These are phyloP conservation scores for Dryadomyces sulphureus DNA, from an alignment of 2,329 filamentous ascomycete genomes.

Conservation along the genomic window DNA sequence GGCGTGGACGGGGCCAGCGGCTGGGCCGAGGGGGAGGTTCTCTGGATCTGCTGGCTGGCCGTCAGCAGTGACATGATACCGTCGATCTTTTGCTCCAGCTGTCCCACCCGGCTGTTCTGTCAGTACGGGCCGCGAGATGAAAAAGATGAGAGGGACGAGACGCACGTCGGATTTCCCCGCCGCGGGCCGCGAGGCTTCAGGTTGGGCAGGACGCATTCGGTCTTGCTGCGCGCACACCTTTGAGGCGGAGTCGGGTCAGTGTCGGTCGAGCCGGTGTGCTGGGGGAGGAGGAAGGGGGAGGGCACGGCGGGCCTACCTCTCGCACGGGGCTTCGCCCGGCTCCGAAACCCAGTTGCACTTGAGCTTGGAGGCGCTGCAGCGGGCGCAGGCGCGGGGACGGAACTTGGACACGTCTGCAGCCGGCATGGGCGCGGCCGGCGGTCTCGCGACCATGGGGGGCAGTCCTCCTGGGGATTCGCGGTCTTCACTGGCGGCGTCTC, in stretches of 20 bases:
- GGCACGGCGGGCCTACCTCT: conserved; percentile 5
- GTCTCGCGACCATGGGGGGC: not conserved
- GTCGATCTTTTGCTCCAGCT: conserved; percentile 24
- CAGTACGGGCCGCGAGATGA: not conserved
- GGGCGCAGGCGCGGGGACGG: conserved; percentile 17
- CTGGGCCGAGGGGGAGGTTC: not conserved
- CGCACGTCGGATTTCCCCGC: conserved; percentile 11
- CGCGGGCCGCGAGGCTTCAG: conserved; percentile 12
- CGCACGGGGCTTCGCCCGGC: conserved; percentile 12
- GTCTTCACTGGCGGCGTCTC: too few species aligned
- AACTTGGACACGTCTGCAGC: conserved; percentile 7
- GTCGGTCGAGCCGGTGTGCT: too few species aligned
- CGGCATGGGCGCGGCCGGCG: not conserved
- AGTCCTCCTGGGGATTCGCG: not conserved
- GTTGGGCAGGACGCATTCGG: conserved; percentile 11
- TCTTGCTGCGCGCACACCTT: conserved; percentile 10
- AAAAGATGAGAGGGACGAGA: not conserved
- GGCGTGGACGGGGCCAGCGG: not conserved
- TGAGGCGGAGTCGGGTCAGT: too few species aligned
- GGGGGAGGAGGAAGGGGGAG: not conserved
- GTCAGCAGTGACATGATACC: conserved; percentile 23
- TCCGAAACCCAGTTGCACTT: conserved; percentile 13
- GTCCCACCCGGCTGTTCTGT: conserved; percentile 19
- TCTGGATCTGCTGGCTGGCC: conserved; percentile 15
- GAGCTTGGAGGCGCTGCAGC: conserved; percentile 16